Base-by-base conservation (phyloP, 192 early-diverging fungal genomes). In the Physocladia obscura region DNA sequence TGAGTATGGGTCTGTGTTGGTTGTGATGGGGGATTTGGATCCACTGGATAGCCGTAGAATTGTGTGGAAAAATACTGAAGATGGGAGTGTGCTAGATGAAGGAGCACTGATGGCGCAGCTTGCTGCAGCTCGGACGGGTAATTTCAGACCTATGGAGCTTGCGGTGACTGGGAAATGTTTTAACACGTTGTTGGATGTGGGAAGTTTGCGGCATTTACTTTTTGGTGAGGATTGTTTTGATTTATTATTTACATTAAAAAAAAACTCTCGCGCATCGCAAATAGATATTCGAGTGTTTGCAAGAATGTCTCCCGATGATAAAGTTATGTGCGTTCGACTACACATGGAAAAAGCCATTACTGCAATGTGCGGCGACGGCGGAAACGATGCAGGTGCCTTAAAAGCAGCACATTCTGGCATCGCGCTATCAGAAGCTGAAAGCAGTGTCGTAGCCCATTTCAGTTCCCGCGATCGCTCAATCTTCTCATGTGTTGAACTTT, bases 341-440 rank as follows among this genome's bases (percentile, higher is more conserved):
- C 90, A 92, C 57, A 92, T 94, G 91, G 89, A 89, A 71, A 83
- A 87, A 13, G 84, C 80, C 1, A 84, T 94, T 36, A 89, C 89
- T 11, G 91, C 87, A 52, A 94, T 94, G 92, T 92, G 91, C 74
- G 92, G 92, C 64, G 92, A 94, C 67, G 92, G 91, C 74, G 90
- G 90, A 29, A 94, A 94, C 76, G 92, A 94, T 75, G 89, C 89
- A 65, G 92, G 90, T 40, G 92, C 92, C 4, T 70, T 94, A 54
- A 85, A 90, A 22, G 89, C 89, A 3, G 87, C 91, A 1, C 92
- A 94, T 73, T 90, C 88, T 22, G 92, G 92, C 31, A 65, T 94
- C 5, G 92, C 92, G 29, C 77, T 94, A 40, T 89, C 88, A n/a
- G 90, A 89, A 67, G 80, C 91, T 54, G 91, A 91, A 58, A 87